A percentile compares a stretch with the other conserved stretches of the same genome.
Evolutionary conservation across 176 grass and related monocot species (phyloP).

Genomic region (Oryza australiensis): DNA sequence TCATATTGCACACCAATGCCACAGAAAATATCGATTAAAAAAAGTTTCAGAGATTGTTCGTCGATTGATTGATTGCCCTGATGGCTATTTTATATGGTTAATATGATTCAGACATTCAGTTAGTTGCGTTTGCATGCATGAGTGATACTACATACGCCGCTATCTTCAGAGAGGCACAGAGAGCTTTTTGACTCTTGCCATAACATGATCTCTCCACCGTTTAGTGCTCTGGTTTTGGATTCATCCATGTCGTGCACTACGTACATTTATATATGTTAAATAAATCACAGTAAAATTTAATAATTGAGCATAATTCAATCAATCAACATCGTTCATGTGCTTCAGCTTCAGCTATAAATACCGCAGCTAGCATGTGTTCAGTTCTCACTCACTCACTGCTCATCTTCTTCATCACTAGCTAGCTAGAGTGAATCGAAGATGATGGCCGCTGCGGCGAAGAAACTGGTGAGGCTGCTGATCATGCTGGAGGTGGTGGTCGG

Average conservation of each 20-base stretch:
- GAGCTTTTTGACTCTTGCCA: conserved; percentile 25
- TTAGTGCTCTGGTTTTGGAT: conserved; percentile 42
- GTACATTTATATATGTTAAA: conserved; percentile 3
- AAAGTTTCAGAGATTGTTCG: neutral
- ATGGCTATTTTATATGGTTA: neutral
- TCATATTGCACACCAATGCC: neutral
- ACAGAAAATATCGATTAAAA: neutral
- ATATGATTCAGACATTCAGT: neutral
- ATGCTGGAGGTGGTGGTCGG: conserved; percentile 40
- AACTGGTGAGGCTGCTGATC: conserved; percentile 42
- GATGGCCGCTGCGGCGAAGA: conserved; percentile 27
- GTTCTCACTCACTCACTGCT: conserved; percentile 30
- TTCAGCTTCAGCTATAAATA: conserved; percentile 56
- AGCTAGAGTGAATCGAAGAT: neutral
- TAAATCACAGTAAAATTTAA: neutral
- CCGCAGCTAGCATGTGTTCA: conserved; percentile 8
- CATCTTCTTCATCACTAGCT: neutral
- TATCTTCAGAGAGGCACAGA: too few species aligned
- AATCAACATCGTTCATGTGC: conserved; percentile 11
- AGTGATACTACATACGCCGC: neutral
- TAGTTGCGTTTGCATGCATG: neutral
- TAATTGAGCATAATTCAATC: neutral
- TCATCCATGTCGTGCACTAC: conserved; percentile 42
- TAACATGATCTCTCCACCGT: neutral
- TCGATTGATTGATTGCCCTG: neutral